phyloP scores from a whole-genome alignment of 2,329 filamentous ascomycete species.

The Sphaerulina musiva region DNA sequence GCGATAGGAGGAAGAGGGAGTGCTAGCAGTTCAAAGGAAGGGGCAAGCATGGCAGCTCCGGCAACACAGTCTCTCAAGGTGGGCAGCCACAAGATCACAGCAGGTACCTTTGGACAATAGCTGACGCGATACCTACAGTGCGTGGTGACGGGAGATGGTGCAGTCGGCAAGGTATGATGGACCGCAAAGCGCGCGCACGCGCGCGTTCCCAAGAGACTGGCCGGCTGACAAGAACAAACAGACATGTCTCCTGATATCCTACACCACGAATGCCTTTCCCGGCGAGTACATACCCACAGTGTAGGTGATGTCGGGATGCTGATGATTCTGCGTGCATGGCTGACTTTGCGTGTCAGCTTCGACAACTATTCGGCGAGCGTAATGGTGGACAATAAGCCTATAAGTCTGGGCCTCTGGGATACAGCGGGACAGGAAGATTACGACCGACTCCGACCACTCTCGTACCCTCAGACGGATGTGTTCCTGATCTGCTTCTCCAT shows the following conservation, averaged over 20 bases:
- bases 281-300: slow-evolving; percentile 99
- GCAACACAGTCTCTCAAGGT: not conserved
- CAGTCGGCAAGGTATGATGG: slow-evolving; percentile 82
- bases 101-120: not conserved
- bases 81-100: not conserved
- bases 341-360: slow-evolving; percentile 54
- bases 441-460: slow-evolving; percentile 86
- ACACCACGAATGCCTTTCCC: slow-evolving; percentile 99
- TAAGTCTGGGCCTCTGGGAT: slow-evolving; percentile 96
- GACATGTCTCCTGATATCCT: slow-evolving; percentile 98
- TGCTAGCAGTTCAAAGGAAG: not conserved
- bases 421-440: slow-evolving; percentile 98
- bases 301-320: slow-evolving; percentile 47
- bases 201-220: not conserved
- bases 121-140: slow-evolving; percentile 44
- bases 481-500: slow-evolving; percentile 99
- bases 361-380: slow-evolving; percentile 99
- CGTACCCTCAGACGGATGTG: slow-evolving; percentile 96
- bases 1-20: slow-evolving; percentile 2
- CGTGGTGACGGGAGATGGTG: slow-evolving; percentile 98
- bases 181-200: not conserved
- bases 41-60: slow-evolving; percentile 8
- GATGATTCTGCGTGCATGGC: not conserved
- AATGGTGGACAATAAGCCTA: slow-evolving; percentile 97
- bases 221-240: slow-evolving; percentile 39